These are phyloP conservation scores for Yamadazyma endophytica DNA, from an alignment of 805 yeast species.

Conservation along the genomic window DNA sequence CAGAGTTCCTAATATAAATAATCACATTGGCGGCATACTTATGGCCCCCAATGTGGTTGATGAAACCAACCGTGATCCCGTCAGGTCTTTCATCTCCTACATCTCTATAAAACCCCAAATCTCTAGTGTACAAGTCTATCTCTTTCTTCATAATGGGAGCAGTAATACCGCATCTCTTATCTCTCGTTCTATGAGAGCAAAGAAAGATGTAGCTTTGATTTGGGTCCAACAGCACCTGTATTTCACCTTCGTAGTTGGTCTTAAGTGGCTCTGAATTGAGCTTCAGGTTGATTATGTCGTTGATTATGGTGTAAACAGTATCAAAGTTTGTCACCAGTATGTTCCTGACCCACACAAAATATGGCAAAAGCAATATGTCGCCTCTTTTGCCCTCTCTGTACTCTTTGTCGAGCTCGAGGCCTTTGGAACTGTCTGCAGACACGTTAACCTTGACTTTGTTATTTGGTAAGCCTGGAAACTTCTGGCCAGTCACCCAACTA, in stretches of 20 bases:
- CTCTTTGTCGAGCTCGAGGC: constrained; percentile 9
- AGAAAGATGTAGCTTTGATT: constrained; percentile 54
- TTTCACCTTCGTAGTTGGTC: constrained; percentile 19
- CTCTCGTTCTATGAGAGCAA: constrained; percentile 90
- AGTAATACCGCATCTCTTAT: constrained; percentile 88
- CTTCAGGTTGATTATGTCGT: not conserved
- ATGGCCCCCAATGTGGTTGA: constrained; percentile 95
- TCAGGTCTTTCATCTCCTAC: constrained; percentile 66
- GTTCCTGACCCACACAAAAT: constrained; percentile 63
- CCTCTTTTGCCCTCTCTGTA: constrained; percentile 27
- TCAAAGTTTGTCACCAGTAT: constrained; percentile 42
- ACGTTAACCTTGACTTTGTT: constrained; percentile 46
- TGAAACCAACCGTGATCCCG: constrained; percentile 67
- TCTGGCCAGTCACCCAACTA: constrained; percentile 25
- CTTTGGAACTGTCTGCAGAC: constrained; percentile 49
- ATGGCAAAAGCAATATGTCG: constrained; percentile 68
- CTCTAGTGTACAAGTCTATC: constrained; percentile 68
- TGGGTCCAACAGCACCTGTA: constrained; percentile 26
- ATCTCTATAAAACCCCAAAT: constrained; percentile 71
- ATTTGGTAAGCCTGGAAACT: constrained; percentile 6
- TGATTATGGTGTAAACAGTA: constrained; percentile 2
- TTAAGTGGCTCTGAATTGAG: not conserved
- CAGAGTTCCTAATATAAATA: constrained; percentile 59
- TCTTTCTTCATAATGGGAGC: constrained; percentile 87
- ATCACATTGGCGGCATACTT: constrained; percentile 89